These are phyloP conservation scores for Fonsecaea monophora DNA, from an alignment of 2,329 filamentous ascomycete species.

Conservation along the genomic window DNA sequence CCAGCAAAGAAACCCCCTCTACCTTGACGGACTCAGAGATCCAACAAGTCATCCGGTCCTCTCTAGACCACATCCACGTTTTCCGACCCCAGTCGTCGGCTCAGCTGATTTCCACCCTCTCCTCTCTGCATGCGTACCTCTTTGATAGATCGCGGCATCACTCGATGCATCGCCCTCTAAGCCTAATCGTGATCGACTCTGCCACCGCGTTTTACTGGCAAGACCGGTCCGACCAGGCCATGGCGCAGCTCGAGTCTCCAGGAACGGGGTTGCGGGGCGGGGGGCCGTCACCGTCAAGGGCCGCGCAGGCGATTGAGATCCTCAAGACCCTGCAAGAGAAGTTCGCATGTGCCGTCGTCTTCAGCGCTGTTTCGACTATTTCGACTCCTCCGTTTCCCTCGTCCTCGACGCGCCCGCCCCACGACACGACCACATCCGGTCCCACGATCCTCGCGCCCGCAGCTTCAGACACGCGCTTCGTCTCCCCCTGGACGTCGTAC, in stretches of 20 bases:
- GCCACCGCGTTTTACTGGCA: constrained; percentile 64
- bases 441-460: not conserved
- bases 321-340: constrained; percentile 47
- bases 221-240: constrained; percentile 55
- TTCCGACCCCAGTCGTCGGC: constrained; percentile 61
- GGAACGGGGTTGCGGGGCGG: constrained; percentile 35
- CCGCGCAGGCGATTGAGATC: constrained; percentile 28
- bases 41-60: constrained; percentile 6
- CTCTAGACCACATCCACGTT: constrained; percentile 64
- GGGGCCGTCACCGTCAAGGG: not conserved
- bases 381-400: constrained; percentile 22
- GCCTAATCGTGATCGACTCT: constrained; percentile 62
- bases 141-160: constrained; percentile 46
- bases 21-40: not conserved
- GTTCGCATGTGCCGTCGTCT: constrained; percentile 51
- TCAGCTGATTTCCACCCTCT: constrained; percentile 59
- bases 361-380: constrained; percentile 42
- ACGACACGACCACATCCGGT: constrained; percentile 3
- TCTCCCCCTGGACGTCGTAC: constrained; percentile 49
- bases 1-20: not conserved
- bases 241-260: constrained; percentile 49
- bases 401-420: constrained; percentile 14
- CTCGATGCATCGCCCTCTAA: constrained; percentile 56
- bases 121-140: constrained; percentile 58
- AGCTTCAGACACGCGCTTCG: constrained; percentile 42